Conservation (phyloP, 495 filamentous ascomycete genomes). For the Xylaria curta region DNA sequence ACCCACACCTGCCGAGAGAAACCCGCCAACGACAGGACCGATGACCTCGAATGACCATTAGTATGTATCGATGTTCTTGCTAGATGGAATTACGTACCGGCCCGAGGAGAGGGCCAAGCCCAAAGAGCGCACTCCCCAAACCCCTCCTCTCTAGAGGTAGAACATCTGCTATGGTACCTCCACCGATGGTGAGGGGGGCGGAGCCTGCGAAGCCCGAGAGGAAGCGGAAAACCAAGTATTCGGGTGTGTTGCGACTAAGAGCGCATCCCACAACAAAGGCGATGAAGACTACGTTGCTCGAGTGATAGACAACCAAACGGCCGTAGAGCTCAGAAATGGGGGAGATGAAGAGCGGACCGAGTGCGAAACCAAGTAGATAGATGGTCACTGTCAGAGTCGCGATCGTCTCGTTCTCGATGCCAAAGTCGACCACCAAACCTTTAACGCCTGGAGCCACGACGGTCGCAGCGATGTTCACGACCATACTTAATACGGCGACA, state of each 20-base stretch:
- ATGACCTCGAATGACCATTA: slow-evolving; percentile 46
- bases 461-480: slow-evolving; percentile 34
- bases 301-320: slow-evolving; percentile 59
- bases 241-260: slow-evolving; percentile 42
- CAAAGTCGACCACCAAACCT: slow-evolving; percentile 56
- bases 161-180: slow-evolving; percentile 46
- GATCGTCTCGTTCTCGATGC: slow-evolving; percentile 46
- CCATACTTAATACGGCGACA: neutral
- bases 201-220: slow-evolving; percentile 59
- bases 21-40: slow-evolving; percentile 62
- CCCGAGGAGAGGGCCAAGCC: slow-evolving; percentile 60
- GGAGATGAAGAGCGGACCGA: slow-evolving; percentile 65
- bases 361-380: slow-evolving; percentile 67
- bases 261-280: slow-evolving; percentile 53
- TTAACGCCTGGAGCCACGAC: slow-evolving; percentile 62
- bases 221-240: slow-evolving; percentile 60
- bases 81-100: neutral
- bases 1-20: slow-evolving; percentile 53
- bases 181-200: slow-evolving; percentile 53
- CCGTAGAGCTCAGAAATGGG: slow-evolving; percentile 70
- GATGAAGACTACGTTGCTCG: slow-evolving; percentile 62
- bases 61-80: neutral
- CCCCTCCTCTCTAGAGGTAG: slow-evolving; percentile 47
- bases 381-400: slow-evolving; percentile 62
- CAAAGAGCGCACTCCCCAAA: slow-evolving; percentile 59